phyloP scores from a whole-genome alignment of 371 early-diverging fungal species.

The Mucor saturninus region DNA sequence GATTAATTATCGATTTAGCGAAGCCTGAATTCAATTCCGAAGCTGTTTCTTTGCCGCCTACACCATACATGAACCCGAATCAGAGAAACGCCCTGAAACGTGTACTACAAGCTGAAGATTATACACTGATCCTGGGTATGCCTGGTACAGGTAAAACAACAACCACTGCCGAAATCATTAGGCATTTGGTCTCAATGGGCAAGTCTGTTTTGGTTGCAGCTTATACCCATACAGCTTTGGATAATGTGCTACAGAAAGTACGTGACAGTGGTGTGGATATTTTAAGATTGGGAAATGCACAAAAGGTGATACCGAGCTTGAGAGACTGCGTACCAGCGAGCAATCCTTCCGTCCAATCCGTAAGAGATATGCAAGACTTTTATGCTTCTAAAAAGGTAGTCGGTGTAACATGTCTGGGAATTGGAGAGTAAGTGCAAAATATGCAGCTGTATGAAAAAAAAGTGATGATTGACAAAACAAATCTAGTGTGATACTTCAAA shows the following conservation, averaged over 20 bases:
- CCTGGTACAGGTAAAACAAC: constrained; percentile 99
- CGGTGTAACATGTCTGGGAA: constrained; percentile 91
- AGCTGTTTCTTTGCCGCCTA: neutral
- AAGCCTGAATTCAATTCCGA: constrained; percentile 61
- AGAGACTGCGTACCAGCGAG: constrained; percentile 54
- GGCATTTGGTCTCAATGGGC: constrained; percentile 66
- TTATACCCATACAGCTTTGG: constrained; percentile 96
- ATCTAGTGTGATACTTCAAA: constrained; percentile 55
- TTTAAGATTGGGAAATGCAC: constrained; percentile 76
- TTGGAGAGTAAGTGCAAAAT: constrained; percentile 68
- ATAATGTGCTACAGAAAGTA: constrained; percentile 92
- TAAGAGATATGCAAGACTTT: constrained; percentile 61
- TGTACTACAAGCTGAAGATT: constrained; percentile 80
- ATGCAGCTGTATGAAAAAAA: too few relatives aligned
- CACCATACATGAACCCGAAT: constrained; percentile 63
- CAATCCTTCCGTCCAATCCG: constrained; percentile 49
- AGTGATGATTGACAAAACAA: constrained; percentile 11
- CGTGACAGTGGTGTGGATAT: constrained; percentile 56
- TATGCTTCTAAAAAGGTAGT: constrained; percentile 72
- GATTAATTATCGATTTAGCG: constrained; percentile 83
- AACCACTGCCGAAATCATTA: constrained; percentile 86
- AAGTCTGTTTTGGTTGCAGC: constrained; percentile 92
- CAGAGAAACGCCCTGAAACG: constrained; percentile 66
- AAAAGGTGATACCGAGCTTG: constrained; percentile 64
- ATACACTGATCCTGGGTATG: constrained; percentile 96